Percentiles rank a stretch among this genome's conserved stretches.
Conservation (phyloP, 192 early-diverging fungal species). For the Powellomyces hirtus region DNA sequence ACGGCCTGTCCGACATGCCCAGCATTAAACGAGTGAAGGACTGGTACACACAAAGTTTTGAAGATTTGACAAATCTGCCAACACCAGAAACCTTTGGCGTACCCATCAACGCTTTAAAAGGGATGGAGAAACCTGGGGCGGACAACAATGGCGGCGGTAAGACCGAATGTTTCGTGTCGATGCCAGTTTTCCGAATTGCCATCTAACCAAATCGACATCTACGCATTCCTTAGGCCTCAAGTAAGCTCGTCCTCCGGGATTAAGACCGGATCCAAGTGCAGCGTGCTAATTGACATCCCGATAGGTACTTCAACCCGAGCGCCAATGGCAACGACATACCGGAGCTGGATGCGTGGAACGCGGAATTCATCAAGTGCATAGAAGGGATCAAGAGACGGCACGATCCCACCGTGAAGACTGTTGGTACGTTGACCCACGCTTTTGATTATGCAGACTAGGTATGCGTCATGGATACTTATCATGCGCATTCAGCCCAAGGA, state of each 20-base stretch:
- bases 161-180: no score
- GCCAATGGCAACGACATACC: slow-evolving; percentile 22
- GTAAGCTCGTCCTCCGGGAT: no score
- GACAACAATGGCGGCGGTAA: not conserved
- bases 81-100: slow-evolving; percentile 45
- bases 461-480: not conserved
- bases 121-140: slow-evolving; percentile 2
- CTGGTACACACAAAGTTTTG: slow-evolving; percentile 93
- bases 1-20: slow-evolving; percentile 84
- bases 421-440: slow-evolving; percentile 53
- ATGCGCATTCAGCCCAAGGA: slow-evolving; percentile 82
- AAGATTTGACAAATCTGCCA: slow-evolving; percentile 65
- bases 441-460: not conserved
- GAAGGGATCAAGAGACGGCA: slow-evolving; percentile 91
- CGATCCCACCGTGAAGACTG: slow-evolving; percentile 85
- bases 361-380: slow-evolving; percentile 80
- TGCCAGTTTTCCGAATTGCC: no score
- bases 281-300: no score
- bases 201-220: no score
- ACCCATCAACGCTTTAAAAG: slow-evolving; percentile 28
- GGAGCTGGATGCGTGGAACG: slow-evolving; percentile 25
- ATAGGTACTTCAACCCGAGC: slow-evolving; percentile 21
- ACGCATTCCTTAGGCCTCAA: no score
- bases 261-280: no score
- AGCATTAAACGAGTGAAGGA: slow-evolving; percentile 87